Percentiles rank a stretch among this genome's conserved stretches.
phyloP scores from a whole-genome alignment of 106 monocot genomes.

The Dendrobium nobile region DNA sequence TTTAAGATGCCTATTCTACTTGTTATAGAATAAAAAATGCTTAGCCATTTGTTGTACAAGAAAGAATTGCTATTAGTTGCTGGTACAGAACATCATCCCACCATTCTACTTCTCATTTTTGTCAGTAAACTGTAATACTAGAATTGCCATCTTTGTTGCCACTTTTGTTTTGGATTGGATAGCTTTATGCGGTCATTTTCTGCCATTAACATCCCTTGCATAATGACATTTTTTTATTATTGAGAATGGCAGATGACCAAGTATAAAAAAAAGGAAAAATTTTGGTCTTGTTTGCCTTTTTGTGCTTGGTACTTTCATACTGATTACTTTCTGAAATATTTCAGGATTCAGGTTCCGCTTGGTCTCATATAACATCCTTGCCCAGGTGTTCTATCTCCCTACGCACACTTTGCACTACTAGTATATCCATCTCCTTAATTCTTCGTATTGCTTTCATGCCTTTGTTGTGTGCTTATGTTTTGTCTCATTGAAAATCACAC shows the following conservation, averaged over 20 bases:
- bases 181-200: not conserved
- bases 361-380: constrained; percentile 81
- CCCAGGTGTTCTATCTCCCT: constrained; percentile 47
- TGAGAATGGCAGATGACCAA: not conserved
- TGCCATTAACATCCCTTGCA: not conserved
- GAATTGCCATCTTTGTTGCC: not conserved
- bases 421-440: not conserved
- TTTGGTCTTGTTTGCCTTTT: not conserved
- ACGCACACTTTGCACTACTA: not conserved
- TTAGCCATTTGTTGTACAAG: too few species aligned
- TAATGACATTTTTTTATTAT: not conserved
- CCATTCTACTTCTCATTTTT: not conserved
- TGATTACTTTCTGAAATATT: not conserved
- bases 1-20: not conserved
- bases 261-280: not conserved
- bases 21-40: too few species aligned
- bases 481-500: not conserved
- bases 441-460: not conserved
- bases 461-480: not conserved
- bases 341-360: constrained; percentile 57
- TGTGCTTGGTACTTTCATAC: not conserved
- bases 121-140: not conserved
- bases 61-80: too few species aligned
- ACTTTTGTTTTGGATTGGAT: not conserved
- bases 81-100: too few species aligned